Evolutionary conservation across 2,329 filamentous ascomycete species (phyloP).

Genomic region (Xylaria digitata): DNA sequence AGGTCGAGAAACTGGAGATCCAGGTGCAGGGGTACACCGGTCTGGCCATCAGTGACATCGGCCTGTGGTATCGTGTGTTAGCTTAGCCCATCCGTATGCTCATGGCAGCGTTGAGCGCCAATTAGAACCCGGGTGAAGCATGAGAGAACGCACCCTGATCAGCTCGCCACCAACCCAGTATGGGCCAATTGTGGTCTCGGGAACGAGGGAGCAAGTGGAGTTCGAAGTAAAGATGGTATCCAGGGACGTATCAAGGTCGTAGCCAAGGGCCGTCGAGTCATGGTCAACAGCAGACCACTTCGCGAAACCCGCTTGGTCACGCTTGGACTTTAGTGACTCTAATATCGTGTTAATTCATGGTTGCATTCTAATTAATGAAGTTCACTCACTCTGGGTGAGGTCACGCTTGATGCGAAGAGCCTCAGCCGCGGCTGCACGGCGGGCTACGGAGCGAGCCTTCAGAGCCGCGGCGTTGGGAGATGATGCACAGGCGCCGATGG

Average conservation of each 20-base stretch:
- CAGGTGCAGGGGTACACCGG: constrained; percentile 54
- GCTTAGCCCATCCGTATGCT: background rate
- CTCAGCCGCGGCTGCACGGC: constrained; percentile 53
- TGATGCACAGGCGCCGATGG: constrained; percentile 52
- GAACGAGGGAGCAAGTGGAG: constrained; percentile 47
- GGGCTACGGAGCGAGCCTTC: constrained; percentile 52
- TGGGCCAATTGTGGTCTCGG: constrained; percentile 48
- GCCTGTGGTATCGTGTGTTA: constrained; percentile 37
- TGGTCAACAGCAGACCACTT: constrained; percentile 45
- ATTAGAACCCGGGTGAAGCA: background rate
- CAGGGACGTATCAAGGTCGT: constrained; percentile 53
- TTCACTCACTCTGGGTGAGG: constrained; percentile 42
- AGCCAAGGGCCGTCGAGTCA: constrained; percentile 45
- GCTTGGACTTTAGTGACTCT: constrained; percentile 46
- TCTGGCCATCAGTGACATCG: constrained; percentile 53
- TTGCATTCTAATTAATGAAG: background rate
- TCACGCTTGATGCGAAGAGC: constrained; percentile 53
- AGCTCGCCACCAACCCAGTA: constrained; percentile 53
- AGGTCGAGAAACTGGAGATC: constrained; percentile 55
- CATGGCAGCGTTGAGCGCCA: no score
- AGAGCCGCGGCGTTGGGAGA: constrained; percentile 52
- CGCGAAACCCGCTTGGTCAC: constrained; percentile 45
- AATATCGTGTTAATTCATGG: background rate
- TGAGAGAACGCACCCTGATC: constrained; percentile 45
- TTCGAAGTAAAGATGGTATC: constrained; percentile 50